Evolutionary conservation across 495 filamentous ascomycete species (phyloP).

Genomic region (Achaetomiella virescens): DNA sequence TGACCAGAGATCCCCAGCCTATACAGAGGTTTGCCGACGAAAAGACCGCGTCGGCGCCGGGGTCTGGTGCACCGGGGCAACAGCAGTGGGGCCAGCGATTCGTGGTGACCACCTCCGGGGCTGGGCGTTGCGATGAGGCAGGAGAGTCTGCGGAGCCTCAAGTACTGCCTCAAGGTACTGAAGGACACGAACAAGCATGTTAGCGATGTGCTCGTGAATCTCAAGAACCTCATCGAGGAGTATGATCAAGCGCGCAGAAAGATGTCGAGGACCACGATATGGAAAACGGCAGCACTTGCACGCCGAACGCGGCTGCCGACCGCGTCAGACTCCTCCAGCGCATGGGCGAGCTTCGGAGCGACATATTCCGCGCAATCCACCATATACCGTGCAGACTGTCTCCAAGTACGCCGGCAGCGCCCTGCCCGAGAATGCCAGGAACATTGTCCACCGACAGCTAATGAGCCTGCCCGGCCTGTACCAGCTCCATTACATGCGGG

Average conservation of each 20-base stretch:
- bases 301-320: conserved; percentile 28
- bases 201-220: conserved; percentile 56
- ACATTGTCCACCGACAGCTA: conserved; percentile 71
- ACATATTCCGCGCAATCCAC: conserved; percentile 70
- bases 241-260: conserved; percentile 50
- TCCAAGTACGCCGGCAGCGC: conserved; percentile 79
- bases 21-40: conserved; percentile 47
- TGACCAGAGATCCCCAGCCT: conserved; percentile 63
- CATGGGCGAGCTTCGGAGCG: conserved; percentile 63
- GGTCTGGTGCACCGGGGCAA: conserved; percentile 23
- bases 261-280: conserved; percentile 18
- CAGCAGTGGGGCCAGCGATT: conserved; percentile 73
- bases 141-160: conserved; percentile 67
- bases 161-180: conserved; percentile 72
- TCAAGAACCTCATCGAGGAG: conserved; percentile 67
- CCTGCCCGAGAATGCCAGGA: conserved; percentile 73
- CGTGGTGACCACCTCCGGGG: conserved; percentile 74
- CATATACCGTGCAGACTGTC: conserved; percentile 69
- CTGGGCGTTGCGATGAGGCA: conserved; percentile 83
- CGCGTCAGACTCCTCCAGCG: conserved; percentile 44
- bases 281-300: conserved; percentile 18
- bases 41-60: conserved; percentile 13
- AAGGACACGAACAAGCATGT: conserved; percentile 70
- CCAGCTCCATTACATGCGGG: conserved; percentile 44
- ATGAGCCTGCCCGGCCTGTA: conserved; percentile 74